A percentile compares a stretch with the other conserved stretches of the same genome.
Conservation (phyloP, 192 early-diverging fungal genomes). For the Backusella mclennaniae region DNA sequence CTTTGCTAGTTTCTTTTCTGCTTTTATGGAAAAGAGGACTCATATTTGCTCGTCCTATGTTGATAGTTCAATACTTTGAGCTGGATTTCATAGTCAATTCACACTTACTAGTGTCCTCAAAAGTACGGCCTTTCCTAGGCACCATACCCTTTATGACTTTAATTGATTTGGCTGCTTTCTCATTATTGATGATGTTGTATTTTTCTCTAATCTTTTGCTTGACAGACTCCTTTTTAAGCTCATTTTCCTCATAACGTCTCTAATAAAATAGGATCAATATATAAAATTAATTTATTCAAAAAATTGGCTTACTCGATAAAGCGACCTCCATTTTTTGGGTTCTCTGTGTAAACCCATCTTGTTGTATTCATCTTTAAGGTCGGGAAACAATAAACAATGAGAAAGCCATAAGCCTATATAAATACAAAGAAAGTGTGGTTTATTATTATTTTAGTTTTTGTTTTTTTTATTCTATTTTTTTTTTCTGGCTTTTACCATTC, state of each 20-base stretch:
- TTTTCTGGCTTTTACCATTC: neutral
- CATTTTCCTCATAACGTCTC: slow-evolving; percentile 9
- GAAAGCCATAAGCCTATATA: slow-evolving; percentile 13
- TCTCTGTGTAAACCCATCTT: slow-evolving; percentile 7
- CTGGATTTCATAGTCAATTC: neutral
- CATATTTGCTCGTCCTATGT: neutral
- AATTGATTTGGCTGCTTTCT: slow-evolving; percentile 19
- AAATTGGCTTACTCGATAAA: slow-evolving; percentile 11
- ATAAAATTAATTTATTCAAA: neutral
- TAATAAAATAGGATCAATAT: neutral
- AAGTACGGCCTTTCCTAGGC: neutral
- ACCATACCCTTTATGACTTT: slow-evolving; percentile 7
- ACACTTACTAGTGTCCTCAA: slow-evolving; percentile 6
- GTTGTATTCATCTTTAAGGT: slow-evolving; percentile 12
- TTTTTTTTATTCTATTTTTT: neutral
- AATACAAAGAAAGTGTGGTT: neutral
- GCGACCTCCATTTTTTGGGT: neutral
- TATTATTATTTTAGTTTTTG: no score
- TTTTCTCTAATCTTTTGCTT: slow-evolving; percentile 11
- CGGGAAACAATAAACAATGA: slow-evolving; percentile 4
- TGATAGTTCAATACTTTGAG: neutral
- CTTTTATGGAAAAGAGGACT: neutral
- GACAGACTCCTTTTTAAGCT: neutral
- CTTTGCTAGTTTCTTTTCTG: slow-evolving; percentile 7
- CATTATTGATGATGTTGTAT: slow-evolving; percentile 11